A percentile compares a stretch with the other conserved stretches of the same genome.
phyloP scores from a whole-genome alignment of 2,329 filamentous ascomycete genomes.

The Diplodia mutila region DNA sequence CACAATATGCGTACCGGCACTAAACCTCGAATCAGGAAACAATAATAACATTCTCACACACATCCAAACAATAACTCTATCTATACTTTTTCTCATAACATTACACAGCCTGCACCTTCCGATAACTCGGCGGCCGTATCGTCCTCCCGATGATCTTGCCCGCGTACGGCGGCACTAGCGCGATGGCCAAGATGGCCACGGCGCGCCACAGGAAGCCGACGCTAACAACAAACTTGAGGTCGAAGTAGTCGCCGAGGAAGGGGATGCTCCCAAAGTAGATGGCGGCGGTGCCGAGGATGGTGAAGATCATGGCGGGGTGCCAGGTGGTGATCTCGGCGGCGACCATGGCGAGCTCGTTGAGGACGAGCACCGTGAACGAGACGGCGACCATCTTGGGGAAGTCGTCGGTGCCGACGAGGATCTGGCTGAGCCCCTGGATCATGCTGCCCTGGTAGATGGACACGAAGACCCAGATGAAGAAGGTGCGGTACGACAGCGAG shows the following conservation, averaged over 20 bases:
- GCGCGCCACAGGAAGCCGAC: constrained; percentile 89
- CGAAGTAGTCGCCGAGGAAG: constrained; percentile 87
- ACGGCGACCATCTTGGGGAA: constrained; percentile 76
- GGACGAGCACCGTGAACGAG: constrained; percentile 85
- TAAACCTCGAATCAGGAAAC: too few relatives aligned
- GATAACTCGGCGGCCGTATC: constrained; percentile 89
- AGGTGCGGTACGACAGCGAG: constrained; percentile 87
- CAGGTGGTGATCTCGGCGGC: constrained; percentile 95
- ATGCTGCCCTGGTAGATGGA: constrained; percentile 94
- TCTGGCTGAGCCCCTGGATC: constrained; percentile 91
- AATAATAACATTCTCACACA: too few relatives aligned
- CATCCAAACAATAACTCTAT: too few relatives aligned
- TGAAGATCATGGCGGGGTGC: constrained; percentile 90
- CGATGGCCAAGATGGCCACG: constrained; percentile 75
- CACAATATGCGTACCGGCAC: too few relatives aligned
- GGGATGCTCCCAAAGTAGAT: constrained; percentile 83
- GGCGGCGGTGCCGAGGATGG: constrained; percentile 78
- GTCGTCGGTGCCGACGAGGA: constrained; percentile 72
- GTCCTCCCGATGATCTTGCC: constrained; percentile 83
- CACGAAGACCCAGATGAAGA: constrained; percentile 95
- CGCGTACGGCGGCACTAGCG: constrained; percentile 82
- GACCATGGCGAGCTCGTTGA: constrained; percentile 97
- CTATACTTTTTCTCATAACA: too few relatives aligned
- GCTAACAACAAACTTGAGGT: constrained; percentile 76
- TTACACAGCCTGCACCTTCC: constrained; percentile 80